Evolutionary conservation across 768 basidiomycete species (phyloP).

Genomic region (Suillus fuscotomentosus): DNA sequence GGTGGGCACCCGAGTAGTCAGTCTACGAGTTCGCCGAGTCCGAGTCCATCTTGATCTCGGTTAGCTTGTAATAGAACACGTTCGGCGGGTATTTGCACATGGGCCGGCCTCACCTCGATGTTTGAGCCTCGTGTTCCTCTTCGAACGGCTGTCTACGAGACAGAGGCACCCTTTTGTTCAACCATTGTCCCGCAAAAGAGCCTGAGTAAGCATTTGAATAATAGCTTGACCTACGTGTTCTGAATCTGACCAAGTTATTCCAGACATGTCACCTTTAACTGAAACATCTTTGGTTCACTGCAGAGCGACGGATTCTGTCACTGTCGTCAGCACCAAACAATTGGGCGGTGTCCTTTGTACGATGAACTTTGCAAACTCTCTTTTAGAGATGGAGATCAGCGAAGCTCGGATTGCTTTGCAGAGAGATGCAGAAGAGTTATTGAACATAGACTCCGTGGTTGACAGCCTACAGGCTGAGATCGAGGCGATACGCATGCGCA

Average conservation of each 20-base stretch:
- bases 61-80: not conserved
- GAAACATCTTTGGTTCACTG: not conserved
- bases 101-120: not conserved
- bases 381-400: not conserved
- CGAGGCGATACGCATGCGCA: slow-evolving; percentile 8
- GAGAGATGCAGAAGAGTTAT: not conserved
- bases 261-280: not conserved
- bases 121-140: not conserved
- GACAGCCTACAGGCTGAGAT: not conserved
- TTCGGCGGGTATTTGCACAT: not conserved
- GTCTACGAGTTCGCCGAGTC: not conserved
- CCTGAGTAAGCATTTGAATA: not conserved
- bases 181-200: not conserved
- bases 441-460: not conserved
- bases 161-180: not conserved
- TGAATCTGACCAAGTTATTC: not conserved
- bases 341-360: not conserved
- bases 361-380: not conserved
- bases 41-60: not conserved
- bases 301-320: not conserved
- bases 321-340: not conserved
- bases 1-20: not conserved
- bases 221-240: not conserved
- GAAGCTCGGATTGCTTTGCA: not conserved
- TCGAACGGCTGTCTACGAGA: not conserved